Evolutionary conservation across 2,329 filamentous ascomycete genomes (phyloP), one percentile per base, ranked within the genome.

Genomic region (Didymella segeticola): DNA sequence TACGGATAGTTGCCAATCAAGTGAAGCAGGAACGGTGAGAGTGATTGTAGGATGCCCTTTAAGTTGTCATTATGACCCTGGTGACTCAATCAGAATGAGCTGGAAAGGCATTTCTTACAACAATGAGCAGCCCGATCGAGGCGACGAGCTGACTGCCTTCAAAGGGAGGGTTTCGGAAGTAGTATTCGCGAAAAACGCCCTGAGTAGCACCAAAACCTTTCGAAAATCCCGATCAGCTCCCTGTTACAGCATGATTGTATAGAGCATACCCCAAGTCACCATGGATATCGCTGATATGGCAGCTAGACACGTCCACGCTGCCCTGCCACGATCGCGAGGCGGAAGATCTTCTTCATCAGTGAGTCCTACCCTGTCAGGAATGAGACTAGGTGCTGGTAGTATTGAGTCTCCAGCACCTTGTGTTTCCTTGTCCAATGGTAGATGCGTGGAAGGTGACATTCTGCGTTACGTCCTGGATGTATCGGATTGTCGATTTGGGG

Each of bases 131-230:
- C 6, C 45, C 34, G 11, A 47, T 47, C 4, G 45, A 47, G 0
- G 45, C 45, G 1, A 47, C 34, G 11, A 47, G 45, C n/a, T 47
- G 45, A 31, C 39, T 47, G 19, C 45, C 45, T 39, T 39, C 1
- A 12, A 47, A 47, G 1, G 34, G 45, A 17, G 34, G 45, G 6
- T 39, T 31, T 2, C 33, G 31, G 34, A 39, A 47, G 22, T 47
- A 47, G 36, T 47, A 47, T 39, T 39, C 45, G n/a, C 45, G 34
- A 7, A 47, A 47, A 20, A 33, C 45, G 12, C 27, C 45, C 11
- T 47, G 45, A 25, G 34, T 47, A 27, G 45, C 45, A 1, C 34
- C 45, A 12, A 39, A 47, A 1, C 45, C 36, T 47, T 15, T 6
- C 2, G 37, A 2, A 8, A 31, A 15, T 12, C 1, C 20, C 17